Percentiles rank a stretch among this genome's conserved stretches.
These are phyloP conservation scores for Euphorbia pulcherrima DNA, from an alignment of 345 rosid species.

Conservation along the genomic window DNA sequence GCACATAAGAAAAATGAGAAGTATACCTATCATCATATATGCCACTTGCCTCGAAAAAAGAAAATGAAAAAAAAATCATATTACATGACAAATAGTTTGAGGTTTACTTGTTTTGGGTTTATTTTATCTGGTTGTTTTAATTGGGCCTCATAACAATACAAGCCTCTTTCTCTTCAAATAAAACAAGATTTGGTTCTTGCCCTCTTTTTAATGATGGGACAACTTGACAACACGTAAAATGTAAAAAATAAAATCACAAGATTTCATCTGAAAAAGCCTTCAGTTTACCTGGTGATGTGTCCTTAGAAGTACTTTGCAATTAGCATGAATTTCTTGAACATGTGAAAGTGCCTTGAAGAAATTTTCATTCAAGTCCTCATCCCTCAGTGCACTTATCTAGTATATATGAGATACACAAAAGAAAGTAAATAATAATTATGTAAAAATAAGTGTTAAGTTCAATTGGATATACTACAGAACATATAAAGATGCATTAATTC, in stretches of 20 bases:
- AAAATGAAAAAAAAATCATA: neutral
- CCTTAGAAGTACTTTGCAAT: slow-evolving; percentile 86
- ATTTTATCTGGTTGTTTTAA: neutral
- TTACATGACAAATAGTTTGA: neutral
- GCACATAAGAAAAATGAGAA: neutral
- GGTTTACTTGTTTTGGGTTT: neutral
- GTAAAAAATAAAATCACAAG: neutral
- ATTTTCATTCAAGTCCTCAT: slow-evolving; percentile 69
- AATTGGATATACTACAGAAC: neutral
- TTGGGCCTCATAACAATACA: neutral
- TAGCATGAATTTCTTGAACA: slow-evolving; percentile 93
- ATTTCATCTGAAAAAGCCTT: neutral
- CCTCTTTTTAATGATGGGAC: neutral
- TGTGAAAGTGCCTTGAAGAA: slow-evolving; percentile 93
- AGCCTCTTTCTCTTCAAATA: neutral
- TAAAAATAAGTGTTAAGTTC: neutral
- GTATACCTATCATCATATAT: neutral
- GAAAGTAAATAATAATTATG: neutral
- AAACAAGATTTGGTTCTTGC: neutral
- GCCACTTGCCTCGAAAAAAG: neutral
- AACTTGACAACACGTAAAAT: neutral
- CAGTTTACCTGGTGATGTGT: slow-evolving; percentile 84
- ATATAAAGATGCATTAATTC: neutral
- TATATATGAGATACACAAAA: slow-evolving; percentile 11
- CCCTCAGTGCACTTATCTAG: slow-evolving; percentile 85